Evolutionary conservation across 2,329 filamentous ascomycete genomes (phyloP).

Genomic region (Aspergillus ibericus): DNA sequence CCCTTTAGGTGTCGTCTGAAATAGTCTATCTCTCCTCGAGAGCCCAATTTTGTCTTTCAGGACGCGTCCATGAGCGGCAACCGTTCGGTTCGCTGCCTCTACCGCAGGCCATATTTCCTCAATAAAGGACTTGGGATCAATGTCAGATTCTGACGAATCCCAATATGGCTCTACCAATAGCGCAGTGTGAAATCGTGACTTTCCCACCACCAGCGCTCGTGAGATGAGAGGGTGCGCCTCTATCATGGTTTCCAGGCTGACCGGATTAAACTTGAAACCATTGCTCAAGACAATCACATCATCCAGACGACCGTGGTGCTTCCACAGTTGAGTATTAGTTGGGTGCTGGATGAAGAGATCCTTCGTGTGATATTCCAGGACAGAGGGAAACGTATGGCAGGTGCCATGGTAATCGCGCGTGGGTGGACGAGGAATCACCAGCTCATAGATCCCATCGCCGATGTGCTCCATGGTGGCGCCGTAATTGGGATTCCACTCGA

Average conservation of each 20-base stretch:
- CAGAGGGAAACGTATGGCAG: conserved; percentile 23
- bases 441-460: conserved; percentile 19
- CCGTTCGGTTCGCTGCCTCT: not conserved
- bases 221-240: not conserved
- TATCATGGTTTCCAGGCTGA: conserved; percentile 8
- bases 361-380: conserved; percentile 19
- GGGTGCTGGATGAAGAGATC: conserved; percentile 26
- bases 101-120: not conserved
- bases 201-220: not conserved
- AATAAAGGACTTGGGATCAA: not conserved
- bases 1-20: not conserved
- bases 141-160: not conserved
- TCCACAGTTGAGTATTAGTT: conserved; percentile 19
- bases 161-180: not conserved
- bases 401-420: conserved; percentile 7
- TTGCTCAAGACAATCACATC: conserved; percentile 33
- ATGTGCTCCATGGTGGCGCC: conserved; percentile 17
- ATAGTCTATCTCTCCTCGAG: not conserved
- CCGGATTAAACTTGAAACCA: conserved; percentile 46
- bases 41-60: not conserved
- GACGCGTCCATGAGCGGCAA: not conserved
- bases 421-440: conserved; percentile 16
- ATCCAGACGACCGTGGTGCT: conserved; percentile 36
- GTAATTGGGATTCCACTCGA: conserved; percentile 25
- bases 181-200: not conserved